A percentile compares a stretch with the other conserved stretches of the same genome.
These are phyloP conservation scores for Penicillium angulare DNA, from an alignment of 495 filamentous ascomycete species.

Conservation along the genomic window DNA sequence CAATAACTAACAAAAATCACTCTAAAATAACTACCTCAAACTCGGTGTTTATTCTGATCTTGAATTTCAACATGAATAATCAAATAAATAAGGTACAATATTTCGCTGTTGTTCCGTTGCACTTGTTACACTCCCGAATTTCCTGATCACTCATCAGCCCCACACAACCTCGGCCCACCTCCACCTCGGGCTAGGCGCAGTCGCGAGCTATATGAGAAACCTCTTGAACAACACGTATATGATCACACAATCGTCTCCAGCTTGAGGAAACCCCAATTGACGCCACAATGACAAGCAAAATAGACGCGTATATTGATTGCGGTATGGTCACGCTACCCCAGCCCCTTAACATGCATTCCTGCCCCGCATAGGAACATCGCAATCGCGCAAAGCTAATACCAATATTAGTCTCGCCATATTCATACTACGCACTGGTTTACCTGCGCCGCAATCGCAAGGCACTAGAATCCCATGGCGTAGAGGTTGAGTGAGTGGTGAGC, in stretches of 20 bases:
- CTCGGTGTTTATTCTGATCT: too few relatives aligned
- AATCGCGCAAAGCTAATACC: not conserved
- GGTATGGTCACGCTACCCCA: conserved; percentile 14
- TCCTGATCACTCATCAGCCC: conserved; percentile 27
- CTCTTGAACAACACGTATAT: not conserved
- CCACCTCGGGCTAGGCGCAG: conserved; percentile 18
- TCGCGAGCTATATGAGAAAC: conserved; percentile 8
- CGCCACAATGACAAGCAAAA: conserved; percentile 23
- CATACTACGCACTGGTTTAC: conserved; percentile 61
- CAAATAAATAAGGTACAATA: too few relatives aligned
- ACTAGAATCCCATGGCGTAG: conserved; percentile 55
- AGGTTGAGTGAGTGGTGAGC: conserved; percentile 53
- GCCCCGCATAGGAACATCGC: not conserved
- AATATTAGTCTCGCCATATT: conserved; percentile 63
- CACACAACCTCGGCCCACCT: conserved; percentile 26
- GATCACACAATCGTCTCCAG: conserved; percentile 5
- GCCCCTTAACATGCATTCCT: not conserved
- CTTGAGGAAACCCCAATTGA: not conserved
- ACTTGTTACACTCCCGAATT: not conserved
- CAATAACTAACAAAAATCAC: too few relatives aligned
- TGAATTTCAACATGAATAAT: too few relatives aligned
- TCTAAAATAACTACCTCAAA: too few relatives aligned
- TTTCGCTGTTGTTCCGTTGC: too few relatives aligned
- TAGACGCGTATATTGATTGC: conserved; percentile 28
- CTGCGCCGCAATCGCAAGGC: conserved; percentile 52